Base-by-base conservation (phyloP, 441 rosid genomes). In the Melastoma candidum region DNA sequence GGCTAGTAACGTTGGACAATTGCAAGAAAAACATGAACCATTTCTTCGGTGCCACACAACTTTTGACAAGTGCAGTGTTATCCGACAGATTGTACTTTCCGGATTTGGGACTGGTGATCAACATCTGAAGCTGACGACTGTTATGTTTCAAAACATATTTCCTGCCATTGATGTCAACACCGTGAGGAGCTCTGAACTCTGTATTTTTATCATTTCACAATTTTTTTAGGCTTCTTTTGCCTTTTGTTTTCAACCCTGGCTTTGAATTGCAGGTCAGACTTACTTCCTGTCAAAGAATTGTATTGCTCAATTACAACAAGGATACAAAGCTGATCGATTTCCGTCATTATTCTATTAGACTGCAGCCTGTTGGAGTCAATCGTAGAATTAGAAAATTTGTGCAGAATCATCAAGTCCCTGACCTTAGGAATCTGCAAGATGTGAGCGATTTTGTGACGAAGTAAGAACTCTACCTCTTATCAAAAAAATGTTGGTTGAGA, bases 141-240 rank as follows among this genome's bases (percentile, higher is more conserved):
- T 83, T 44, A 80, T 86, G 96, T 89, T 88, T 71, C 96, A 93
- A 81, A 93, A 93, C 60, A 88, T 93, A 46, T 88, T 93, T 70
- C 95, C 98, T 9, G 68, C 94, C 53, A 86, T 93, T 52, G 98
- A 88, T 71, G 63, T 88, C 43, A 86, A 88, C 71, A 88, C 95
- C 4, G 97, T 92, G 74, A 79, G 95, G 36, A 29, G 5, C 36
- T 29, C 7, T 74, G 4, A 13, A 12, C 32, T 13, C 3, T n/a
- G 12, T 54, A 12, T 25, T 47, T 45, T 53, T 12, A 39, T 53
- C 7, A 2, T 48, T 32, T 70, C 55, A 48, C 46, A 5, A 51
- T 58, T 64, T 13, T 48, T 43, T 56, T 41, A 13, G n/a, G 12
- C 11, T 51, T 36, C 53, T 29, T 7, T 57, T 43, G 66, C 11